Base-by-base conservation (phyloP, 2,329 filamentous ascomycete species). In the Didymella lethalis region DNA sequence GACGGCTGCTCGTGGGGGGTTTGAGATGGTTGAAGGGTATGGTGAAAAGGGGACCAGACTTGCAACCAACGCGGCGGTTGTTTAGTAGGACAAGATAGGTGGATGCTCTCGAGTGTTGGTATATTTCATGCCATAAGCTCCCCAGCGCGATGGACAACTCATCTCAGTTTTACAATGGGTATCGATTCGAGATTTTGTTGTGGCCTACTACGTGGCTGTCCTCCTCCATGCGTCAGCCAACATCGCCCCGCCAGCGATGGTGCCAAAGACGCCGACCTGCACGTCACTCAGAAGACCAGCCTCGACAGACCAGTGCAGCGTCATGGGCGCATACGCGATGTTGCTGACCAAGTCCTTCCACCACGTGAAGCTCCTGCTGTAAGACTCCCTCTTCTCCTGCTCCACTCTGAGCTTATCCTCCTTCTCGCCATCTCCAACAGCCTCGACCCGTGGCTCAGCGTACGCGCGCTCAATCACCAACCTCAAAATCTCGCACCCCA, bases 291-390 rank as follows among this genome's bases (percentile, higher is more conserved):
- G 76, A 10, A 87, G 73, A 60, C 68, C 70, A 34, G 64, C 62
- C 29, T 90, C 87, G 40, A 89, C 76, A 69, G 91, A 90, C 89
- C 91, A 97, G 80, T 97, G 92, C 55, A 94, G 72, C 61, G 91
- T 94, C 74, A 96, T 81, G 31, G 93, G 92, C 55, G 90, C 87
- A 87, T 91, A 96, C 31, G 90, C 88, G 62, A 86, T 73, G 77
- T 92, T 93, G 41, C 88, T 84, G 20, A 87, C 81, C 52, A 94
- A 78, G 71, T 88, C 85, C 72, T 84, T 86, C 82, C 85, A 88
- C 86, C 86, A 93, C 60, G 72, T 76, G 64, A 69, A 67, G 34
- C 75, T 73, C 49, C 75, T 65, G 59, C 65, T 68, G 53, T 68
- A 67, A 40, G 58, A 63, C 29, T 76, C 64, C 54, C 59, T 74